A percentile compares a stretch with the other conserved stretches of the same genome.
These are phyloP conservation scores for Mortierella sp. DNA, from an alignment of 371 early-diverging fungal species.

Conservation along the genomic window DNA sequence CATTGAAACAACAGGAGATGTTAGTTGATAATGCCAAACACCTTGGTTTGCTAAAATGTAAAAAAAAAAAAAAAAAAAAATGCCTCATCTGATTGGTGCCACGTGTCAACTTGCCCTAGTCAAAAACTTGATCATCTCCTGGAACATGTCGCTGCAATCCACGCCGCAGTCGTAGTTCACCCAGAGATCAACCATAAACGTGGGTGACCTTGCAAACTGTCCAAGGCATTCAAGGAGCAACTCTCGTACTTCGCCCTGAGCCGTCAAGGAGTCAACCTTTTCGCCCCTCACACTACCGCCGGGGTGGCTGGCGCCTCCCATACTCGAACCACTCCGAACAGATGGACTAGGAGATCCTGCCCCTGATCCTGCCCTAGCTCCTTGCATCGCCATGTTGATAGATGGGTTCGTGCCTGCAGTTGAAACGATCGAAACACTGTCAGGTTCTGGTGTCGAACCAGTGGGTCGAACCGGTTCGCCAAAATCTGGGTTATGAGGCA, in stretches of 20 bases:
- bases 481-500: constrained; percentile 39
- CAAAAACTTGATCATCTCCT: constrained; percentile 84
- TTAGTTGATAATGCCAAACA: not conserved
- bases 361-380: constrained; percentile 42
- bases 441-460: constrained; percentile 34
- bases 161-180: constrained; percentile 93
- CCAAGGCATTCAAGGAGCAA: constrained; percentile 83
- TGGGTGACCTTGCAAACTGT: constrained; percentile 74
- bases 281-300: constrained; percentile 45
- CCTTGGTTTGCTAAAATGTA: not conserved
- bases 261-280: constrained; percentile 60
- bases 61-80: not conserved
- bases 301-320: constrained; percentile 42
- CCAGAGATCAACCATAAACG: constrained; percentile 90
- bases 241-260: constrained; percentile 84
- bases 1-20: not conserved
- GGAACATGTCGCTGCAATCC: constrained; percentile 84
- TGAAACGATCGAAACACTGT: not conserved
- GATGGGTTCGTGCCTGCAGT: constrained; percentile 30
- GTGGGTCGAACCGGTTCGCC: constrained; percentile 39
- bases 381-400: constrained; percentile 45
- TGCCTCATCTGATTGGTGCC: not conserved
- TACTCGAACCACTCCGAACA: constrained; percentile 32
- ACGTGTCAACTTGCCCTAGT: constrained; percentile 63
- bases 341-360: constrained; percentile 47